Evolutionary conservation across 2,329 filamentous ascomycete species (phyloP).

Genomic region (Aspergillus nomiae): DNA sequence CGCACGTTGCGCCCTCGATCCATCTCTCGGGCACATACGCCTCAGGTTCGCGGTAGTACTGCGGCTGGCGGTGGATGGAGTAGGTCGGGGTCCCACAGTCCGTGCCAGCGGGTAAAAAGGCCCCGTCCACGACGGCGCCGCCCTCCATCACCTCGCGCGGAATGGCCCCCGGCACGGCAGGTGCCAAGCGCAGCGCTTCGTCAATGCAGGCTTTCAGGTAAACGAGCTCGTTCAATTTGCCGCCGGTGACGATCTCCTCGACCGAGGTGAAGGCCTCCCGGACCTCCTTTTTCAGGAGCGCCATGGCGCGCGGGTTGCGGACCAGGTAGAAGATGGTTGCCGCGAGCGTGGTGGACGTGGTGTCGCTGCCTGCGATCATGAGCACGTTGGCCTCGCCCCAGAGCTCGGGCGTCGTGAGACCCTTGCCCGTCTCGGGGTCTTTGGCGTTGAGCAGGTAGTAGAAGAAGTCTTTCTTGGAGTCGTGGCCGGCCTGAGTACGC

Average conservation of each 20-base stretch:
- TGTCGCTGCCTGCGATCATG: conserved; percentile 73
- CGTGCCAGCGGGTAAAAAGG: conserved; percentile 52
- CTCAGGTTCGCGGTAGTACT: conserved; percentile 63
- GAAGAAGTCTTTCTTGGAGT: conserved; percentile 73
- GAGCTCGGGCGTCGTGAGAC: conserved; percentile 66
- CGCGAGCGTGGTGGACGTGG: conserved; percentile 65
- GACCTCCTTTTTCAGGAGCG: conserved; percentile 38
- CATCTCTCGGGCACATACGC: conserved; percentile 66
- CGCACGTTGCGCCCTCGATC: conserved; percentile 53
- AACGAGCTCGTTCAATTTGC: conserved; percentile 36
- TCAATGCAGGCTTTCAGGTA: conserved; percentile 47
- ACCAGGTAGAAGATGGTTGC: conserved; percentile 45
- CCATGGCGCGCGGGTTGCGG: conserved; percentile 33
- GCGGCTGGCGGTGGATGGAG: conserved; percentile 66
- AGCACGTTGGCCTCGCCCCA: conserved; percentile 72
- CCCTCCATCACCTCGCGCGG: conserved; percentile 43
- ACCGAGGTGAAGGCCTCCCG: conserved; percentile 36
- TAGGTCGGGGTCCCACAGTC: conserved; percentile 69
- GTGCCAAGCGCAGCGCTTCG: conserved; percentile 44
- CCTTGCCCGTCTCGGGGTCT: conserved; percentile 70
- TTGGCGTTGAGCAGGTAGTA: conserved; percentile 72
- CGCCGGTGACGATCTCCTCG: conserved; percentile 41
- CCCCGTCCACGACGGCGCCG: conserved; percentile 40
- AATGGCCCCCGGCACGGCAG: conserved; percentile 41
- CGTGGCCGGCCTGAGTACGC: conserved; percentile 60